Evolutionary conservation across 192 early-diverging fungal species (phyloP), one percentile per base, ranked within the genome.

Genomic region (Rhizophagus sp.): DNA sequence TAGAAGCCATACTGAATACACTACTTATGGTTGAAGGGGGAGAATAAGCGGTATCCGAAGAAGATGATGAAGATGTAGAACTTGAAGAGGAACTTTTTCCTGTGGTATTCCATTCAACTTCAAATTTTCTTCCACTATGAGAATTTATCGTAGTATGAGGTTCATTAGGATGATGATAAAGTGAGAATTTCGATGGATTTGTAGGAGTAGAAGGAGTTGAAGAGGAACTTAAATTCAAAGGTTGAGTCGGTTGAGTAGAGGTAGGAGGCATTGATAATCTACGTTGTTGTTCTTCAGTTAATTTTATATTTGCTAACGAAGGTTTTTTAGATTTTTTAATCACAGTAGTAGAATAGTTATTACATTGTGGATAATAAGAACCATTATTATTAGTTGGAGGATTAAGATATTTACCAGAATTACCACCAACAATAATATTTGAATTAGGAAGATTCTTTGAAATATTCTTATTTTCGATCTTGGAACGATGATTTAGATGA

Each of bases 121-220:
- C 68, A 70, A 70, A 70, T 70, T 70, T 70, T 70, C 68, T 70
- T 39, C 68, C 68, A 39, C 34, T 70, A 70, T 70, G 68, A 39
- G 68, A 70, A n/a, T n/a, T 70, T 39, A 70, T 70, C 13, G 68
- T 70, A 70, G 68, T 70, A 70, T 70, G 34, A 2, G 68, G 68
- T 70, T 70, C 68, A 13, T 65, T 24, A 2, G n/a, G 25, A 44
- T 70, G 30, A 1, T 19, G 19, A 57, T 3, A 19, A 15, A 30
- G 30, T 30, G 13, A 17, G 13, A 39, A 41, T 41, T 70, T 70
- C 10, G 39, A 44, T n/a, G 39, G 22, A 39, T 39, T 34, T 39
- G 68, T 39, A 11, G 68, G 30, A 9, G 68, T 34, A 2, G 68
- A 9, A n/a, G 68, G 30, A 9, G 68, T 22, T 69, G 33, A 39